These are phyloP conservation scores for Monilinia vaccinii-corymbosi DNA, from an alignment of 2,329 filamentous ascomycete species.

Conservation along the genomic window DNA sequence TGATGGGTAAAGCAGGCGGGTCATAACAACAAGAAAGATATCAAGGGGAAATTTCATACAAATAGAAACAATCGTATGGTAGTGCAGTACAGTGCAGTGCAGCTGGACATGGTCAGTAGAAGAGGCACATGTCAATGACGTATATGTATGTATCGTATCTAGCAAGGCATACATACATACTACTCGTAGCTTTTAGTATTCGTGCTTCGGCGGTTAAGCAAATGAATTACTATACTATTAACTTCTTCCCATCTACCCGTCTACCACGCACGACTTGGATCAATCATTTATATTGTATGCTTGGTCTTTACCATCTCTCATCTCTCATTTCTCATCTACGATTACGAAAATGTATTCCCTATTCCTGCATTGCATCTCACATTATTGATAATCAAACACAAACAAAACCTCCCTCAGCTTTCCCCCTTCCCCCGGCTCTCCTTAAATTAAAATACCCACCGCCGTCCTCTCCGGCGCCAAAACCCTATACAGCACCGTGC, in stretches of 20 bases:
- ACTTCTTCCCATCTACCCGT: too few relatives aligned
- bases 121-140: not conserved
- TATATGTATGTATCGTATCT: not conserved
- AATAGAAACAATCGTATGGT: not conserved
- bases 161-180: not conserved
- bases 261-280: too few relatives aligned
- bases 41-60: not conserved
- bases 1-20: not conserved
- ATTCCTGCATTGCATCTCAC: too few relatives aligned
- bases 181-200: not conserved
- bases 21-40: not conserved
- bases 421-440: too few relatives aligned
- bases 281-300: too few relatives aligned
- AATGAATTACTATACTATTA: not conserved
- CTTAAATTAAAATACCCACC: conserved; percentile 5
- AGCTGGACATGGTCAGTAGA: not conserved
- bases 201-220: not conserved
- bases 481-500: not conserved
- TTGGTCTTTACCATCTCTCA: too few relatives aligned
- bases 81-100: not conserved
- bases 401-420: not conserved
- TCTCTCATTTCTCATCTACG: too few relatives aligned
- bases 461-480: conserved; percentile 4
- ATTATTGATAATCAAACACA: too few relatives aligned
- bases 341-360: too few relatives aligned